Base-by-base conservation (phyloP, 1,139 yeast genomes). In the Protomyces arabidopsidicola region DNA sequence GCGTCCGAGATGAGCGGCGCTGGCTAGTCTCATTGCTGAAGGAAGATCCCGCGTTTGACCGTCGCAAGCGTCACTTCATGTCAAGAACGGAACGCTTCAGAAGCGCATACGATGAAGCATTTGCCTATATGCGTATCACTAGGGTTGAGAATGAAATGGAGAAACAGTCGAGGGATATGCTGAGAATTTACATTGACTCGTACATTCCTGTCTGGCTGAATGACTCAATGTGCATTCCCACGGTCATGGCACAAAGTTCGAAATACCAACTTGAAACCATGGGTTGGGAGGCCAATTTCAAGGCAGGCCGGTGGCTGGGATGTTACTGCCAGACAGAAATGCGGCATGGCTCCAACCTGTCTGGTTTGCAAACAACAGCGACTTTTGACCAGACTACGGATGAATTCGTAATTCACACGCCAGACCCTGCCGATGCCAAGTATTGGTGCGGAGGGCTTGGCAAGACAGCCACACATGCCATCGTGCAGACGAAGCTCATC, bases 361-460 rank as follows among this genome's bases (percentile, higher is more conserved):
- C 96, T 12, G 95, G 89, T 53, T 79, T 90, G 68, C 96, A 90
- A 76, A 90, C 97, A 16, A 87, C 91, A 36, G 96, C 97, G 24
- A 86, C 88, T 55, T 90, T 81, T 74, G 88, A 89, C 73, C 78
- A 79, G 58, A 78, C 76, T 36, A 81, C 80, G 38, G 90, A 88
- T 71, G 84, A 85, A 68, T 88, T 90, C 70, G 75, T 82, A 64
- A 84, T 90, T 69, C 84, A 88, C 74, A 90, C 97, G 31, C 97
- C 97, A 5, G 89, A 89, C 73, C 77, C 88, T 67, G 90, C 93
- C 62, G 97, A 97, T 52, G 89, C 97, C 66, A 90, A 90, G 77
- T 90, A 97, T 96, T 90, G 97, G 97, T 90, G 90, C 72, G 97
- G 97, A 63, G 97, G 97, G 72, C 97, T 97, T 63, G 97, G 97